Evolutionary conservation across 2,329 filamentous ascomycete genomes (phyloP), one percentile per base, ranked within the genome.

Genomic region (Ampelomyces quisqualis): DNA sequence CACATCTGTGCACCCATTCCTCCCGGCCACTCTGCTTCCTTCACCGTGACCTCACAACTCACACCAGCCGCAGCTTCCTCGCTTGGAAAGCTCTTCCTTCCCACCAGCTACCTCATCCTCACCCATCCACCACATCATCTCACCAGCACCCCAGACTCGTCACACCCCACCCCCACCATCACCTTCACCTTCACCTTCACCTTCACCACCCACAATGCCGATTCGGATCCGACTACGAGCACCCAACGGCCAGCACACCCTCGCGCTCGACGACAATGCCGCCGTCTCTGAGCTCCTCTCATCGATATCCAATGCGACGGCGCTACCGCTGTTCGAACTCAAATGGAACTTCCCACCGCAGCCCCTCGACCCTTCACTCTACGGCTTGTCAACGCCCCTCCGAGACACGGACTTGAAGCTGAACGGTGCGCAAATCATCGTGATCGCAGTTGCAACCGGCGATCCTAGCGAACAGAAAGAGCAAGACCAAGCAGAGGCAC

Each of bases 311-410:
- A 70, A 78, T 34, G 79, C 81, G 58, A 88, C 86, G 2, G 79
- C 79, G 4, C 74, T 91, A 11, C 58, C 74, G 5, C 73, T 75
- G 10, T 90, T 91, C 60, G 80, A 86, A 29, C 73, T 95, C 48
- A 95, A 93, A 73, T 88, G 85, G 69, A 89, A 89, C 23, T 95
- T 86, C 57, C 91, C 91, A 1, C 84, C 88, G 17, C 82, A 84
- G 60, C 74, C 81, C 1, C 76, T 97, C 11, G 75, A 81, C 23
- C 72, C 85, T 7, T 75, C 79, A 24, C 63, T 71, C 27, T 76
- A 77, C 20, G 74, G 79, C 43, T 65, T 69, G 51, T 60, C 65
- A 21, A 77, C 70, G 48, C 71, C 58, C 49, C 77, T 79, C 57
- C 73, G 64, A 20, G 76, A 82, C 38, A 73, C 82, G 1, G 80